Evolutionary conservation across 1,284 basidiomycete genomes (phyloP).

Genomic region (Trichosporon sp.): DNA sequence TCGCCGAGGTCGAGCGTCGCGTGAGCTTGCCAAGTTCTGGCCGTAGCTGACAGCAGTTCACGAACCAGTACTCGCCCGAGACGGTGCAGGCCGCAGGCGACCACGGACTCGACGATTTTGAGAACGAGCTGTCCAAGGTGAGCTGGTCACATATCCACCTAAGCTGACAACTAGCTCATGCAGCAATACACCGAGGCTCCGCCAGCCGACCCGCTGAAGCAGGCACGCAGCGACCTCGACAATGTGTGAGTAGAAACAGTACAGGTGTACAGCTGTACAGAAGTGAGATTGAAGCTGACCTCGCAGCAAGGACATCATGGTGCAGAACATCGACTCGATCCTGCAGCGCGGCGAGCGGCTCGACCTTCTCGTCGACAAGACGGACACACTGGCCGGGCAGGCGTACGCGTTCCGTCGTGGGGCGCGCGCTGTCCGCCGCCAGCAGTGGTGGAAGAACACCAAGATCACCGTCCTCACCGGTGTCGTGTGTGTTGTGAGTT

Average conservation of each 20-base stretch:
- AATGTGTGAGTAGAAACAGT: slow-evolving; percentile 57
- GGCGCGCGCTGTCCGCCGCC: slow-evolving; percentile 74
- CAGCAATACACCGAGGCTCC: slow-evolving; percentile 81
- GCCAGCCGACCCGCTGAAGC: slow-evolving; percentile 83
- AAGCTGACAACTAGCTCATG: slow-evolving; percentile 58
- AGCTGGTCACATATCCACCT: neutral
- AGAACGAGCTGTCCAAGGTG: slow-evolving; percentile 49
- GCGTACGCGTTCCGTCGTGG: slow-evolving; percentile 93
- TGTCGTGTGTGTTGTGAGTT: slow-evolving; percentile 70
- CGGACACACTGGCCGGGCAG: slow-evolving; percentile 89
- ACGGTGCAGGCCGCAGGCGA: slow-evolving; percentile 49
- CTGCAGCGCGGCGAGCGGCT: slow-evolving; percentile 90
- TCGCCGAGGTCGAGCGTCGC: slow-evolving; percentile 76
- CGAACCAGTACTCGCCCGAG: slow-evolving; percentile 52
- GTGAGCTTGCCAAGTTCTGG: slow-evolving; percentile 35
- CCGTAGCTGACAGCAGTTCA: slow-evolving; percentile 54
- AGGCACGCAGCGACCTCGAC: slow-evolving; percentile 84
- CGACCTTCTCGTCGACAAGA: slow-evolving; percentile 94
- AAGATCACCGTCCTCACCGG: slow-evolving; percentile 68
- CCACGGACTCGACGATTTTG: slow-evolving; percentile 51
- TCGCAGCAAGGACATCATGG: slow-evolving; percentile 83
- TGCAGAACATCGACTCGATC: slow-evolving; percentile 87
- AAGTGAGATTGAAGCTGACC: neutral
- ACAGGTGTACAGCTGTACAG: neutral
- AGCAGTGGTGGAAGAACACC: slow-evolving; percentile 96